Percentiles rank a stretch among this genome's conserved stretches.
phyloP scores from a whole-genome alignment of 352 stramenopile genomes.

The Globisporangium sylvaticum region DNA sequence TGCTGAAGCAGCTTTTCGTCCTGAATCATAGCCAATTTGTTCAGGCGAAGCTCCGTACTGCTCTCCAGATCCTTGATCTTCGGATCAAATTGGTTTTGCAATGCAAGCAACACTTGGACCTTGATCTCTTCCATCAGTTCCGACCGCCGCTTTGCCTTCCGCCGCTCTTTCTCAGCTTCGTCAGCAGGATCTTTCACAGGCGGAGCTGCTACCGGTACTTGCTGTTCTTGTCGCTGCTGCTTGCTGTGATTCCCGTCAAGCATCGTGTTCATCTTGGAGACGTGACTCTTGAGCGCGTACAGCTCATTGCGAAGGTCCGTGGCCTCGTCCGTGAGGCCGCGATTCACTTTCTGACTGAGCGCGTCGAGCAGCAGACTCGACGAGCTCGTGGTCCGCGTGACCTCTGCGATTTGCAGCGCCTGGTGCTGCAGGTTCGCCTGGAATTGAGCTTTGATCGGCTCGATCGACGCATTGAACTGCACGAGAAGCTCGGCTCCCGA shows the following conservation, averaged over 20 bases:
- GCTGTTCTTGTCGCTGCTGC: conserved; percentile 10
- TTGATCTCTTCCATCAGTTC: conserved; percentile 6
- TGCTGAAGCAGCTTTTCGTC: neutral
- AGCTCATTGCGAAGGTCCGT: conserved; percentile 50
- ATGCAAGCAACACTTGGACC: neutral
- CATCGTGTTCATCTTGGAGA: conserved; percentile 33
- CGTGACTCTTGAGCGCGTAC: conserved; percentile 47
- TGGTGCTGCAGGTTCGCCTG: conserved; percentile 75
- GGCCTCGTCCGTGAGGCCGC: conserved; percentile 46
- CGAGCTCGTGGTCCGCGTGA: conserved; percentile 53
- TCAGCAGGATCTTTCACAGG: conserved; percentile 5
- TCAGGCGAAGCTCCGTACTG: neutral
- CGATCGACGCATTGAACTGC: conserved; percentile 78
- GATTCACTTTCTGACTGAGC: conserved; percentile 64
- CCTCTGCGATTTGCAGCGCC: conserved; percentile 65
- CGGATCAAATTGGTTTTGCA: conserved; percentile 3
- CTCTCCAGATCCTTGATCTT: conserved; percentile 18
- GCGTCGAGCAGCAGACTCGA: conserved; percentile 55
- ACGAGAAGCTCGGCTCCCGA: conserved; percentile 67
- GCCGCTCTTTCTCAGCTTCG: conserved; percentile 18
- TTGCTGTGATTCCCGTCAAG: conserved; percentile 5
- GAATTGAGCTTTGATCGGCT: conserved; percentile 75
- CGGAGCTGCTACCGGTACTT: neutral
- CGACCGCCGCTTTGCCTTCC: conserved; percentile 16
- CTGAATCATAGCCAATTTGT: neutral